Evolutionary conservation across 176 grass and related monocot genomes (phyloP).

Genomic region (Coix lacrymajobi): DNA sequence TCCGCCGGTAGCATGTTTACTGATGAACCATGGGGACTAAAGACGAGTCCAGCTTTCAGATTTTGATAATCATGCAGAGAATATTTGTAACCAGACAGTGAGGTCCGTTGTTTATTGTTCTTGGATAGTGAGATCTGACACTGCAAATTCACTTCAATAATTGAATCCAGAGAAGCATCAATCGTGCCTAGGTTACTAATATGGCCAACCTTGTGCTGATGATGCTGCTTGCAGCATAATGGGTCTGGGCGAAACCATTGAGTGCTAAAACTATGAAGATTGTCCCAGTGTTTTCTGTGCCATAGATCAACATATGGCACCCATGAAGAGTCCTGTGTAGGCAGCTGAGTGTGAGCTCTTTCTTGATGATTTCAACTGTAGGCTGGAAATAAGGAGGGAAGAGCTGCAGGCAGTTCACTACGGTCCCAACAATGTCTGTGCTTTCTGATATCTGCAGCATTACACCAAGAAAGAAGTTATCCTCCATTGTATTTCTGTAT

Average conservation of each 20-base stretch:
- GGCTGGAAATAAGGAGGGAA: too few relatives aligned
- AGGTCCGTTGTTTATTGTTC: not conserved
- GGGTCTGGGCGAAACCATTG: too few relatives aligned
- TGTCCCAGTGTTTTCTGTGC: too few relatives aligned
- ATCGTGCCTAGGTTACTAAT: not conserved
- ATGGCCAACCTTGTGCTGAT: not conserved
- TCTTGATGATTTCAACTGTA: too few relatives aligned
- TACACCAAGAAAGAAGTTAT: not conserved
- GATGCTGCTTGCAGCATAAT: not conserved
- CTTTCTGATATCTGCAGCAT: too few relatives aligned
- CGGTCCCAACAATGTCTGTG: too few relatives aligned
- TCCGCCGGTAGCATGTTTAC: not conserved
- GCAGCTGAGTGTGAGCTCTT: too few relatives aligned
- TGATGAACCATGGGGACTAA: not conserved
- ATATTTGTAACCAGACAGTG: not conserved
- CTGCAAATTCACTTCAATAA: not conserved
- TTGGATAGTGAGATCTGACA: not conserved
- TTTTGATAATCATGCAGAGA: not conserved
- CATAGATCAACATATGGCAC: too few relatives aligned
- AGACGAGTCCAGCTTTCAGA: not conserved
- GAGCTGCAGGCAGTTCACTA: too few relatives aligned
- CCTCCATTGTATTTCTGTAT: not conserved
- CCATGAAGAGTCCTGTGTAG: too few relatives aligned
- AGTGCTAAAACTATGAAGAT: too few relatives aligned
- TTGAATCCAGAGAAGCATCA: not conserved